A percentile compares a stretch with the other conserved stretches of the same genome.
phyloP scores from a whole-genome alignment of 805 yeast species.

The Metschnikowia sp. region DNA sequence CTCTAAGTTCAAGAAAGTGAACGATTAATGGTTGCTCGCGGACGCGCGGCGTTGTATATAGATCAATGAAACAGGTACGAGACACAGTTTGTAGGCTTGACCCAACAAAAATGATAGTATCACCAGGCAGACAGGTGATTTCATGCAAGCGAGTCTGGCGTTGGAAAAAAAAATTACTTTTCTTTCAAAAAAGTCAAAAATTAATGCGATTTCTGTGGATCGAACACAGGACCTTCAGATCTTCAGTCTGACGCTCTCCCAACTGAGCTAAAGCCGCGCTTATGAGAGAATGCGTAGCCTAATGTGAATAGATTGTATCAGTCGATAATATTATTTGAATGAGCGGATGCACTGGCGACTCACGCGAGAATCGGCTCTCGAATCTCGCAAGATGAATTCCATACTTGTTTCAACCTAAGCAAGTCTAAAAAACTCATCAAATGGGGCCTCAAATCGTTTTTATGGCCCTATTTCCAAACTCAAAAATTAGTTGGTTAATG shows the following conservation, averaged over 20 bases:
- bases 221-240: conserved; percentile 26
- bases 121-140: too few species aligned
- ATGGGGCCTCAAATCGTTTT: too few species aligned
- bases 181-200: conserved; percentile 7
- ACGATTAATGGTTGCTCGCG: conserved; percentile 24
- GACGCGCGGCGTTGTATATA: conserved; percentile 5
- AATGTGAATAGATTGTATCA: too few species aligned
- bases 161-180: background rate
- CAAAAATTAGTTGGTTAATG: too few species aligned
- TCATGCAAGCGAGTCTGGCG: background rate
- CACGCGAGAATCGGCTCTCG: too few species aligned
- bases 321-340: too few species aligned
- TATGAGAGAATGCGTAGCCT: background rate
- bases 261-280: conserved; percentile 36
- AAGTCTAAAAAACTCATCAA: too few species aligned
- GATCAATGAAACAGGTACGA: conserved; percentile 7
- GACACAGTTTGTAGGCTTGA: background rate
- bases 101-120: background rate
- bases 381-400: background rate
- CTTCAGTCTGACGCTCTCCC: conserved; percentile 27
- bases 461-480: too few species aligned
- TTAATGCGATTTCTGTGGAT: conserved; percentile 28
- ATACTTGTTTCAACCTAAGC: background rate
- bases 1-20: conserved; percentile 49
- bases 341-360: too few species aligned